phyloP scores from a whole-genome alignment of 176 grass and related monocot species.

The Phoenix roebelenii region DNA sequence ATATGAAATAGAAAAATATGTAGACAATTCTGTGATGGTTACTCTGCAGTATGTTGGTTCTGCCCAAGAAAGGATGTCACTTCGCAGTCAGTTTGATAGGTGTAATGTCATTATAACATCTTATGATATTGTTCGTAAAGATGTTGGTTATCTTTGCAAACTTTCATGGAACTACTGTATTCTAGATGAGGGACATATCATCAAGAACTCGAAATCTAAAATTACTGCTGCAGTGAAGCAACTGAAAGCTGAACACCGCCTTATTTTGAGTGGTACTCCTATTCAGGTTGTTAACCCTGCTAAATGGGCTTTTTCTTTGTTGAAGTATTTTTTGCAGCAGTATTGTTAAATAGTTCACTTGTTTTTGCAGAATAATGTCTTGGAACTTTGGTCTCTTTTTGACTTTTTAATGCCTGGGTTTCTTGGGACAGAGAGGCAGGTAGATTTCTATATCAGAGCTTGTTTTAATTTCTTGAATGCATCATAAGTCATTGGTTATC shows the following conservation, averaged over 20 bases:
- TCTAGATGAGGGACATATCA: conserved; percentile 99
- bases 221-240: conserved; percentile 88
- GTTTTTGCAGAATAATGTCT: conserved; percentile 81
- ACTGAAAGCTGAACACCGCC: conserved; percentile 86
- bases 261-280: conserved; percentile 97
- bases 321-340: not conserved
- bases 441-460: conserved; percentile 19
- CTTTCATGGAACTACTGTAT: conserved; percentile 91
- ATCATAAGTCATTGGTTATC: no score
- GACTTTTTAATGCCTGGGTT: conserved; percentile 99
- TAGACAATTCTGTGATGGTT: conserved; percentile 73
- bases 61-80: conserved; percentile 57
- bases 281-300: conserved; percentile 56
- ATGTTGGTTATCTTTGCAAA: conserved; percentile 72
- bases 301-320: conserved; percentile 3
- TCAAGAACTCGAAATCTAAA: conserved; percentile 97
- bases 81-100: conserved; percentile 67
- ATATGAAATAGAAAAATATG: conserved; percentile 97
- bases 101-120: conserved; percentile 91
- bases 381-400: conserved; percentile 98
- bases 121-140: conserved; percentile 98
- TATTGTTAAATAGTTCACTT: conserved; percentile 3
- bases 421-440: conserved; percentile 98
- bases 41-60: conserved; percentile 87
- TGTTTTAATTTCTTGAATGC: no score